Percentiles rank a stretch among this genome's conserved stretches.
These are phyloP conservation scores for Puya raimondii DNA, from an alignment of 176 grass and related monocot genomes.

Conservation along the genomic window DNA sequence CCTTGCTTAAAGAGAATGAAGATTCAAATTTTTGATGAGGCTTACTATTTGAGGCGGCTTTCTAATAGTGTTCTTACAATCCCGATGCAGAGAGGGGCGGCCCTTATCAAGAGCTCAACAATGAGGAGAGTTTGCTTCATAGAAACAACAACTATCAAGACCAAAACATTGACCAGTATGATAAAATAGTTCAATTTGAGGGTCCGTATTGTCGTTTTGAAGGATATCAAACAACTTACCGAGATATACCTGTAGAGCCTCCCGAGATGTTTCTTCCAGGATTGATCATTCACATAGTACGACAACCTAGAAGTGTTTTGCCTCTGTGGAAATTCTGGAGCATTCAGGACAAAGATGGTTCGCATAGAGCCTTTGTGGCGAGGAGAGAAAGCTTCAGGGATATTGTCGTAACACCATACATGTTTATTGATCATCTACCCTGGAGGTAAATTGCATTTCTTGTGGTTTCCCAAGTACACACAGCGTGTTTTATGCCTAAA, in stretches of 20 bases:
- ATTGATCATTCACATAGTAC: slow-evolving; percentile 71
- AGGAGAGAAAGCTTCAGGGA: slow-evolving; percentile 76
- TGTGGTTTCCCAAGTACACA: not conserved
- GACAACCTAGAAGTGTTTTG: slow-evolving; percentile 49
- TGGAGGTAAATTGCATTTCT: slow-evolving; percentile 57
- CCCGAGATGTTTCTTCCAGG: slow-evolving; percentile 88
- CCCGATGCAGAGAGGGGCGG: slow-evolving; percentile 13
- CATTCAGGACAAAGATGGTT: slow-evolving; percentile 33
- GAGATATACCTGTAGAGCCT: slow-evolving; percentile 50
- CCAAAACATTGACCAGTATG: slow-evolving; percentile 20
- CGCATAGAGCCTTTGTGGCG: slow-evolving; percentile 67
- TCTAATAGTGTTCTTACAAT: not conserved
- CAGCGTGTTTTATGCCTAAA: not conserved
- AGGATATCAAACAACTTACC: slow-evolving; percentile 28
- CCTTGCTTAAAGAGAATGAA: not conserved
- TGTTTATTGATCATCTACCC: slow-evolving; percentile 96
- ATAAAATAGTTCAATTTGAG: slow-evolving; percentile 29
- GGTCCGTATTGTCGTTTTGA: slow-evolving; percentile 28
- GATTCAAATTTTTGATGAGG: slow-evolving; percentile 2
- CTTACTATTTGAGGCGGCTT: too few species aligned
- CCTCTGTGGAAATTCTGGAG: slow-evolving; percentile 87
- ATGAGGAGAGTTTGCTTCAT: slow-evolving; percentile 21
- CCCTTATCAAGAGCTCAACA: slow-evolving; percentile 27
- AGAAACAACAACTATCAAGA: slow-evolving; percentile 16
- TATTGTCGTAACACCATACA: slow-evolving; percentile 62